Percentiles rank a stretch among this genome's conserved stretches.
These are phyloP conservation scores for Gymnopilus dilepis DNA, from an alignment of 768 basidiomycete genomes.

Conservation along the genomic window DNA sequence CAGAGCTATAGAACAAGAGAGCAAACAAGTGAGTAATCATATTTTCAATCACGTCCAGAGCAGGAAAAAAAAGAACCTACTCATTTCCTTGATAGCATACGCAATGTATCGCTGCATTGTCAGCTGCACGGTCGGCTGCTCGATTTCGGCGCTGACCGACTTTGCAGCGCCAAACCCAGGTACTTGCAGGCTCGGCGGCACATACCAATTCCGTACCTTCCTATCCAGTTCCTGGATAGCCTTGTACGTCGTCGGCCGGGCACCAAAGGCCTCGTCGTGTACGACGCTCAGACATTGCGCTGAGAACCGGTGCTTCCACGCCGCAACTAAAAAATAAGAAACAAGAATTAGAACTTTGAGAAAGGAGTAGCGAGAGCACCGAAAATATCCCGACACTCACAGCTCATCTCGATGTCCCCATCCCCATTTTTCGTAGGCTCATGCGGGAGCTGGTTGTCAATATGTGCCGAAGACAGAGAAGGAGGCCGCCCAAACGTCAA, in stretches of 20 bases:
- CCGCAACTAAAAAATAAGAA: constrained; percentile 47
- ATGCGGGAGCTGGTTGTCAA: constrained; percentile 60
- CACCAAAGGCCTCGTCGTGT: constrained; percentile 72
- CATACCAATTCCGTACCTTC: constrained; percentile 66
- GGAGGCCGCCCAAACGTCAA: constrained; percentile 76
- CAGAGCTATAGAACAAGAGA: constrained; percentile 45
- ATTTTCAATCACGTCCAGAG: not conserved
- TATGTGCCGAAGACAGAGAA: constrained; percentile 60
- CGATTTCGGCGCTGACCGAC: constrained; percentile 40
- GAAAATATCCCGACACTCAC: constrained; percentile 42
- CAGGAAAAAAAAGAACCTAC: constrained; percentile 42
- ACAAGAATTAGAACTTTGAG: not conserved
- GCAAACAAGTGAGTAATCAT: constrained; percentile 3
- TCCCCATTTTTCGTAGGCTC: constrained; percentile 46
- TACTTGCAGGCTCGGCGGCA: constrained; percentile 68
- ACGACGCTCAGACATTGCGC: constrained; percentile 66
- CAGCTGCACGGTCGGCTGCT: constrained; percentile 56
- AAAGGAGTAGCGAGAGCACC: constrained; percentile 9
- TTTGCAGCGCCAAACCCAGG: constrained; percentile 63
- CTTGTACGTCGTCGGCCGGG: constrained; percentile 64
- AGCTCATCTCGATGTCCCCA: constrained; percentile 66
- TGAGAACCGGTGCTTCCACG: constrained; percentile 74
- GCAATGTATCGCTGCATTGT: constrained; percentile 72
- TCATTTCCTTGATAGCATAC: constrained; percentile 72
- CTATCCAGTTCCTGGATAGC: constrained; percentile 67